phyloP scores from a whole-genome alignment of 2,329 filamentous ascomycete species.

The Sclerotiophoma versabilis region DNA sequence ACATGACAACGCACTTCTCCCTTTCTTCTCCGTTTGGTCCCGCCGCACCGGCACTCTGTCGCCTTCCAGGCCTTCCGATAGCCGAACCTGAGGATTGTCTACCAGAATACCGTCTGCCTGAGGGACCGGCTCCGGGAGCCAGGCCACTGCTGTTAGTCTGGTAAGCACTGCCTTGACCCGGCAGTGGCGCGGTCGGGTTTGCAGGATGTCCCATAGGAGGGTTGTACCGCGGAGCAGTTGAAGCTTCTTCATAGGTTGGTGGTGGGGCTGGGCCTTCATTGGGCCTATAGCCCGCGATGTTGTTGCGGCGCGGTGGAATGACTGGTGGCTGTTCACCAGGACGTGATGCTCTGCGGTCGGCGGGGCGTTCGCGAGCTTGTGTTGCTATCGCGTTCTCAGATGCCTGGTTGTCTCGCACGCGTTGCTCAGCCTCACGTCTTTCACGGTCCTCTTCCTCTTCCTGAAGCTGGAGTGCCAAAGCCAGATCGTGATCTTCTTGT shows the following conservation, averaged over 20 bases:
- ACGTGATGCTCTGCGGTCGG: conserved; percentile 38
- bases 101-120: conserved; percentile 22
- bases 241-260: conserved; percentile 71
- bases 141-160: conserved; percentile 22
- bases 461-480: conserved; percentile 88
- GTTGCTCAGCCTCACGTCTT: conserved; percentile 64
- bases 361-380: conserved; percentile 30
- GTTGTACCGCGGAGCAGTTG: conserved; percentile 62
- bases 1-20: conserved; percentile 47
- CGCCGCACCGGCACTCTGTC: conserved; percentile 33
- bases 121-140: conserved; percentile 20
- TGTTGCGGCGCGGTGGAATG: conserved; percentile 55
- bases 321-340: conserved; percentile 50
- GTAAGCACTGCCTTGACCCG: conserved; percentile 38
- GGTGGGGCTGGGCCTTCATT: conserved; percentile 62
- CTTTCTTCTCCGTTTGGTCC: conserved; percentile 33
- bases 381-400: conserved; percentile 73
- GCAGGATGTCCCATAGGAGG: conserved; percentile 57
- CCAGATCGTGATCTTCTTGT: conserved; percentile 84
- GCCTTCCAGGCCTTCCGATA: conserved; percentile 29
- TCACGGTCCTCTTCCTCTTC: conserved; percentile 90
- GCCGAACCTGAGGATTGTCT: conserved; percentile 19
- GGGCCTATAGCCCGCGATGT: conserved; percentile 44
- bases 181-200: conserved; percentile 44
- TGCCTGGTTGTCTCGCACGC: conserved; percentile 71